Evolutionary conservation across 371 early-diverging fungal genomes (phyloP), one percentile per base, ranked within the genome.

Genomic region (Zychaea mexicana): DNA sequence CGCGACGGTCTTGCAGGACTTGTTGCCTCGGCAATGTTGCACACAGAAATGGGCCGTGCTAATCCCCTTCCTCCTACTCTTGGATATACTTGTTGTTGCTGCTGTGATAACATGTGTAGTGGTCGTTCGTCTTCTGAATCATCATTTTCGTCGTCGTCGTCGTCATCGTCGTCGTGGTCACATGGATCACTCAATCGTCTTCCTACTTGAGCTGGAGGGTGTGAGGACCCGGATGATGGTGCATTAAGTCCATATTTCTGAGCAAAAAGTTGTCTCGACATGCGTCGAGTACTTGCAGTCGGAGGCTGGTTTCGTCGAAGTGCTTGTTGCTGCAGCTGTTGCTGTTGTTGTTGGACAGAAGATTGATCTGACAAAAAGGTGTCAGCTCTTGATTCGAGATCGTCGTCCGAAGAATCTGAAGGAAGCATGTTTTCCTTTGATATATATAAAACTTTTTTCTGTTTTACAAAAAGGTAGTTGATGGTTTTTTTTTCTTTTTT

Each of bases 121-220:
- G 39, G 58, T 31, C 36, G 54, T 49, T 79, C 74, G 7, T 77
- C 77, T 33, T 66, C 70, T 15, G 65, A 62, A 31, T 73, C 69
- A n/a, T n/a, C n/a, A n/a, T n/a, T n/a, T 1, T 69, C 73, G 5
- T 68, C 72, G 13, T 70, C 72, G 4, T 74, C 73, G 9, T 73
- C 73, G 10, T 64, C 72, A 33, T 38, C 15, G 22, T 57, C 52
- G 45, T n/a, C n/a, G n/a, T n/a, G n/a, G n/a, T n/a, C n/a, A n/a
- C n/a, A n/a, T n/a, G n/a, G n/a, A n/a, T n/a, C n/a, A n/a, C n/a
- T 54, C 58, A 19, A 42, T 42, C 46, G 26, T 38, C 22, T 52
- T 5, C 22, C 42, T 42, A 15, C 19, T 19, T 32, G 9, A 8
- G 9, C 7, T 22, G 32, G 52, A 24, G 65, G 52, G 17, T 36